Base-by-base conservation (phyloP, 2,329 filamentous ascomycete species). In the Apiospora hydei region DNA sequence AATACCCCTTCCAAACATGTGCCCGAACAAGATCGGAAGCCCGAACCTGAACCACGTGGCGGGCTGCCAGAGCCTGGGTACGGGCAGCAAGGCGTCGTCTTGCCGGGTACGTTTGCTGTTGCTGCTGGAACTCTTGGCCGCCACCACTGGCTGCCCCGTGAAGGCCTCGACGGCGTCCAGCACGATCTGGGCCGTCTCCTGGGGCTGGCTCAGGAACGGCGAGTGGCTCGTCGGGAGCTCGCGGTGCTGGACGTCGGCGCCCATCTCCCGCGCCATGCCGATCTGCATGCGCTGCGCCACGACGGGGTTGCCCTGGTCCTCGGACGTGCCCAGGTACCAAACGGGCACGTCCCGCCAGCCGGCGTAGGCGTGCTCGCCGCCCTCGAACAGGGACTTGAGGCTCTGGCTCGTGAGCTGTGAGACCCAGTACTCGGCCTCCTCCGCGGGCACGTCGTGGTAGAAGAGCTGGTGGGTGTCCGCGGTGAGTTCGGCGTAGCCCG, bases 191-290 rank as follows among this genome's bases (percentile, higher is more conserved):
- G 77, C 82, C 1, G 83, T 83, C 71, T 83, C 82, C 3, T 80
- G 76, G 0, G 85, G 84, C 73, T 77, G 78, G 76, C 86, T 88
- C 75, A 88, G 72, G 77, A 88, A 85, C 0, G 85, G 85, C 14
- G 84, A 87, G 77, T 88, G 86, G 26, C 85, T 83, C n/a, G 80
- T 84, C 51, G 76, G 73, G 61, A 88, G 72, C 78, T 87, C 84
- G 5, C 83, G 74, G 38, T 82, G 76, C 72, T 79, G 80, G 1
- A 87, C 76, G 51, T 75, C 73, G 0, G 74, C 82, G 0, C 84
- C 83, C 75, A 81, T 77, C 10, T 77, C 80, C 76, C 78, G 82
- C 8, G 84, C 85, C 73, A 80, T 79, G 1, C 82, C 78, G 0
- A 85, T 80, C 44, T 77, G 69, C 74, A 83, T 77, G 71, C 80